phyloP scores from a whole-genome alignment of 163 green algal species.

The Coccomyxa subellipsoidea region DNA sequence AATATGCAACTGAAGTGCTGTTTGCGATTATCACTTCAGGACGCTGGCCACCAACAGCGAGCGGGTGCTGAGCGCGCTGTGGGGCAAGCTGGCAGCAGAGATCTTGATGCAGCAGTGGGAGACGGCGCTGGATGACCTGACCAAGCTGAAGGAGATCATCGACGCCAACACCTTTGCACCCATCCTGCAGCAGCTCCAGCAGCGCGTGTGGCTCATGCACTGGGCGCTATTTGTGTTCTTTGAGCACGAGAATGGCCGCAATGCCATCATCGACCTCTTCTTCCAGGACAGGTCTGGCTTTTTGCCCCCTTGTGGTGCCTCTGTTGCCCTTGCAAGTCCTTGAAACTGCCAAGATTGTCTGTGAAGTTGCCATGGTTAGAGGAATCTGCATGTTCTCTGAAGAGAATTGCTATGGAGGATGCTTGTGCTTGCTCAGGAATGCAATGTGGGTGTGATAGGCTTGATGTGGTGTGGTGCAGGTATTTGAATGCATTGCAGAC shows the following conservation, averaged over 20 bases:
- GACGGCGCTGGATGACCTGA: constrained; percentile 85
- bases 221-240: constrained; percentile 98
- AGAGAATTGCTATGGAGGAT: too few species aligned
- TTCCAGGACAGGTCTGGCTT: constrained; percentile 70
- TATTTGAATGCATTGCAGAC: constrained; percentile 96
- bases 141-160: constrained; percentile 89
- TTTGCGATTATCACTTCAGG: constrained; percentile 57
- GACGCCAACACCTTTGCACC: constrained; percentile 82
- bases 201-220: constrained; percentile 98
- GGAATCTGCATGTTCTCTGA: too few species aligned
- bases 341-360: too few species aligned
- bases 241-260: constrained; percentile 95
- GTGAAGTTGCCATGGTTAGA: too few species aligned
- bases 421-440: too few species aligned
- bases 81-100: constrained; percentile 94
- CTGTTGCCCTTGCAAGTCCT: too few species aligned
- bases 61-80: constrained; percentile 81
- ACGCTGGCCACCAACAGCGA: constrained; percentile 83
- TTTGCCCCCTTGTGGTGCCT: too few species aligned
- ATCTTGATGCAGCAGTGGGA: constrained; percentile 92
- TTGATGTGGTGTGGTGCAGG: constrained; percentile 22
- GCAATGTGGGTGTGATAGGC: not conserved
- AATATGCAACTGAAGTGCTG: not conserved
- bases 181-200: constrained; percentile 84
- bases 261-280: constrained; percentile 95